Evolutionary conservation across 805 yeast species (phyloP).

Genomic region (Kregervanrija pseudodelftensis): DNA sequence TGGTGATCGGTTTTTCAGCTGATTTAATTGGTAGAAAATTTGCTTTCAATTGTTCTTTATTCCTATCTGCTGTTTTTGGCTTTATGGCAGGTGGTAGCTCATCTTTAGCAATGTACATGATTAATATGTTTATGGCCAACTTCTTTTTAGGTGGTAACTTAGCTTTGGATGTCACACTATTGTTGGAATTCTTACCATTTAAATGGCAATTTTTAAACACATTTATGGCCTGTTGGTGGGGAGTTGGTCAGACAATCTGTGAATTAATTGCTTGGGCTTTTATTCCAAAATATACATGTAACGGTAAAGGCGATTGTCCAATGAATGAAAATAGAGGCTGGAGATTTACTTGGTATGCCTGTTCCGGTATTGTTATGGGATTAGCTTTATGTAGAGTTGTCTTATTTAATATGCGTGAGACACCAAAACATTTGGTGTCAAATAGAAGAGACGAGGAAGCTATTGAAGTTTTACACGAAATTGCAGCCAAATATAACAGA

Average conservation of each 20-base stretch:
- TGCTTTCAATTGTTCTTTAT: conserved; percentile 44
- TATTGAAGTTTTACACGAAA: conserved; percentile 32
- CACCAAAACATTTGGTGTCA: conserved; percentile 49
- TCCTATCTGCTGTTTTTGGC: conserved; percentile 42
- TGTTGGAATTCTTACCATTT: conserved; percentile 46
- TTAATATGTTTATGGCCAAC: conserved; percentile 37
- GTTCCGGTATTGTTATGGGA: conserved; percentile 45
- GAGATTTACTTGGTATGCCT: conserved; percentile 50
- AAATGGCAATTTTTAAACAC: conserved; percentile 46
- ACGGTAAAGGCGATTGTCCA: conserved; percentile 35
- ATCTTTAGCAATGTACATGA: conserved; percentile 41
- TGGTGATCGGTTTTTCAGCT: conserved; percentile 51
- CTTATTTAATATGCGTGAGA: conserved; percentile 39
- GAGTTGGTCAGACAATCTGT: conserved; percentile 52
- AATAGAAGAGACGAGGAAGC: conserved; percentile 47
- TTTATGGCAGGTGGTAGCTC: conserved; percentile 48
- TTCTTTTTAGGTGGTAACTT: conserved; percentile 52
- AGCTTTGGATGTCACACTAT: conserved; percentile 46
- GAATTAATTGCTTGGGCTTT: conserved; percentile 49
- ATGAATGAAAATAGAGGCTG: conserved; percentile 48
- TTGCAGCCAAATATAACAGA: conserved; percentile 41
- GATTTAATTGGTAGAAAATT: conserved; percentile 47
- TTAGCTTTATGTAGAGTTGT: conserved; percentile 43
- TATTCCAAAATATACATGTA: conserved; percentile 43
- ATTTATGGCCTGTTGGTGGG: conserved; percentile 55